phyloP scores from a whole-genome alignment of 257 asterid genomes.

The Solanum ossicruentum region DNA sequence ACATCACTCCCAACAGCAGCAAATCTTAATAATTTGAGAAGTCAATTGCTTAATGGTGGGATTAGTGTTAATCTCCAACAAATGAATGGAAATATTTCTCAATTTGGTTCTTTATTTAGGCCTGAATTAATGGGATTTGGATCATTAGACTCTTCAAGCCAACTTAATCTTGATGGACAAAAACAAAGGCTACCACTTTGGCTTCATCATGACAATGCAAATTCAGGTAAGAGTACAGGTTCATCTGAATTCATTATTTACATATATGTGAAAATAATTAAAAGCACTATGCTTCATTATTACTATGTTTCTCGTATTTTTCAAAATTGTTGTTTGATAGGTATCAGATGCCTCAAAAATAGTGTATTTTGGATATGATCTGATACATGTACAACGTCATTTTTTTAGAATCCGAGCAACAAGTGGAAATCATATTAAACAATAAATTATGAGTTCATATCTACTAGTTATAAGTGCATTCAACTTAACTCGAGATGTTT shows the following conservation, averaged over 20 bases:
- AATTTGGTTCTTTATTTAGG: slow-evolving; percentile 19
- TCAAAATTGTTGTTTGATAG: not conserved
- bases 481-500: not conserved
- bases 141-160: slow-evolving; percentile 5
- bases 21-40: slow-evolving; percentile 54
- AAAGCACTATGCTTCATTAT: not conserved
- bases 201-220: slow-evolving; percentile 20
- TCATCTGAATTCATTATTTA: not conserved
- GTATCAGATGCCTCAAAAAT: not conserved
- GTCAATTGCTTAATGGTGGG: slow-evolving; percentile 27
- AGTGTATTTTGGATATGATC: not conserved
- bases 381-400: not conserved
- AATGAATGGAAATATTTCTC: slow-evolving; percentile 6
- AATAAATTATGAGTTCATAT: not conserved
- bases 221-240: not conserved
- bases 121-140: slow-evolving; percentile 20
- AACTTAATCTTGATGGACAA: slow-evolving; percentile 24
- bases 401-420: not conserved
- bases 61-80: slow-evolving; percentile 2
- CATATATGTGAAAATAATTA: not conserved
- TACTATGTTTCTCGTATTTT: not conserved
- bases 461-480: not conserved
- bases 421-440: not conserved
- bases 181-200: slow-evolving; percentile 48
- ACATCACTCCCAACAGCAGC: slow-evolving; percentile 20